Base-by-base conservation (phyloP, 2,329 filamentous ascomycete genomes). In the Fusarium citri region DNA sequence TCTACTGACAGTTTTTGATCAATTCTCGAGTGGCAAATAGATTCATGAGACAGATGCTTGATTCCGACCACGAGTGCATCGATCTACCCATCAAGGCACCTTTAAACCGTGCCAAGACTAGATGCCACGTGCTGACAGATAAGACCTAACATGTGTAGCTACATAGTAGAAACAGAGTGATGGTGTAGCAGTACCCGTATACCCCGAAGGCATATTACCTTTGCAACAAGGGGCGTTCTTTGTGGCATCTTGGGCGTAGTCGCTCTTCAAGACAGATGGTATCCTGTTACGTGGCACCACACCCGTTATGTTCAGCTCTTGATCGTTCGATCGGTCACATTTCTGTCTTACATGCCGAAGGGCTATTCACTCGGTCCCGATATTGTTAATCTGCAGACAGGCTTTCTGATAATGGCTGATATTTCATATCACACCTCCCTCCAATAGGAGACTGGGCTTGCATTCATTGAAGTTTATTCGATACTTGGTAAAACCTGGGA, bases 401-500 rank as follows among this genome's bases (percentile, higher is more conserved):
- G 18, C 10, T n/a, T 37, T 18, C 34, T 37, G 34, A 12, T 5
- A n/a, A 37, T 37, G n/a, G 34, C 18, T 37, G 10, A 37, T 11
- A 37, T 37, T n/a, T 12, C 6, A 6, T 12, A 4, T n/a, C 34
- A 12, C 34, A n/a, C 18, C 18, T n/a, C 18, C 34, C 18, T 7
- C 6, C 34, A 7, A 12, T 1, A n/a, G 18, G 34, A n/a, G 18
- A 12, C 10, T 12, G 3, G 34, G 34, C 34, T 37, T n/a, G 34
- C 5, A n/a, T 7, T n/a, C n/a, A 37, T 37, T 37, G 18, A 37
- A 37, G 18, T 37, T 37, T n/a, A 18, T 37, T n/a, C 18, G 6
- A 7, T n/a, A 7, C 18, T n/a, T n/a, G 18, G n/a, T n/a, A n/a
- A n/a, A n/a, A n/a, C 10, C 3, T n/a, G 34, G 6, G 2, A 6